Evolutionary conservation across 371 early-diverging fungal species (phyloP), one percentile per base, ranked within the genome.

Genomic region (Dinochytrium kinnereticum): DNA sequence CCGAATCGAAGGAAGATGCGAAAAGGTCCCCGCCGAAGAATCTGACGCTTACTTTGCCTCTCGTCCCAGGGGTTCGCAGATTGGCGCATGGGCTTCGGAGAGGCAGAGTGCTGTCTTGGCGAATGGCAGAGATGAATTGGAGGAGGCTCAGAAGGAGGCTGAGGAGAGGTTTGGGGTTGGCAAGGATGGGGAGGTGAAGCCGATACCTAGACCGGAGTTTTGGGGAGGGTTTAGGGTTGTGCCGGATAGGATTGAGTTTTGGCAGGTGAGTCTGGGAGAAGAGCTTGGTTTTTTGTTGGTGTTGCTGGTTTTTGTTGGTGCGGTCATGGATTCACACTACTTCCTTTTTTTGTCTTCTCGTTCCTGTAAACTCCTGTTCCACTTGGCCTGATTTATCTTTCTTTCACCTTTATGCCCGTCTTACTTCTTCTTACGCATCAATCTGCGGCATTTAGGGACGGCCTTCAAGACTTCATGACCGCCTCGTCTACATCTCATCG

Each of bases 151-250:
- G 53, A 30, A 26, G 44, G 68, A 73, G 34, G 57, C 76, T 1
- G 59, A 76, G 68, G 64, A 71, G 36, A 33, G 64, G 68, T 81
- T 80, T 64, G n/a, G n/a, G n/a, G n/a, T n/a, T n/a, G n/a, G n/a
- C n/a, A 69, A 37, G 55, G 21, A 38, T 2, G 40, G 21, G 66
- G 49, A 40, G 19, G 66, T 3, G 10, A 21, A 67, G 40, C 69
- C 64, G 28, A 49, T 83, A 26, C 76, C 78, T 24, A 44, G 78
- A 51, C 86, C 86, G 21, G 67, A 68, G 1, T 79, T 75, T 68
- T 86, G 86, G 86, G 86, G 86, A 36, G 86, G 86, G 17, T 86
- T 64, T 55, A 33, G 80, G 17, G 74, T 84, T 31, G 69, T 71
- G 7, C 84, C 85, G 26, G 79, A 76, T 3, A 39, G 70, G 34